Percentiles rank a stretch among this genome's conserved stretches.
These are phyloP conservation scores for Phytophthora gonapodyides DNA, from an alignment of 352 stramenopile genomes.

Conservation along the genomic window DNA sequence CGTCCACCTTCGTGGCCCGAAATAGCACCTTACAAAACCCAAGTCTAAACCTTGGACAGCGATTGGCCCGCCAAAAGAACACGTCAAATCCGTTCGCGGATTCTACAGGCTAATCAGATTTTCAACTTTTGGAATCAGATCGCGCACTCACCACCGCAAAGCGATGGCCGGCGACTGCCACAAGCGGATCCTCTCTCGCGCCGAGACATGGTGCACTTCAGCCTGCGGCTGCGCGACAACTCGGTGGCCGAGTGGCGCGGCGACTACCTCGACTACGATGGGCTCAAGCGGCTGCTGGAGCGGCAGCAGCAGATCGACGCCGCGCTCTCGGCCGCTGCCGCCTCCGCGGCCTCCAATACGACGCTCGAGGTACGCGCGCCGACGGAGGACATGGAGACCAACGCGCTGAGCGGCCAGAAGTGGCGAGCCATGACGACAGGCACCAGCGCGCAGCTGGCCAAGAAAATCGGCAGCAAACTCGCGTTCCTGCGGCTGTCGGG, in stretches of 20 bases:
- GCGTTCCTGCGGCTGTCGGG: constrained; percentile 33
- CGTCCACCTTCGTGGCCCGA: too few species aligned
- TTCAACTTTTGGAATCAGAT: background rate
- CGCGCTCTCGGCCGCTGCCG: constrained; percentile 20
- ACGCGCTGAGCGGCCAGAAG: constrained; percentile 30
- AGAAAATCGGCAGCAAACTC: constrained; percentile 28
- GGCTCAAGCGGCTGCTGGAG: constrained; percentile 86
- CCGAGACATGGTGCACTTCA: constrained; percentile 74
- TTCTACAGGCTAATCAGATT: constrained; percentile 27
- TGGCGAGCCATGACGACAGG: constrained; percentile 36
- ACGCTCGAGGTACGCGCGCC: constrained; percentile 16
- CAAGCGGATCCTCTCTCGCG: constrained; percentile 17
- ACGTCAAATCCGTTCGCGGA: constrained; percentile 10
- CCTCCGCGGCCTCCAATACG: constrained; percentile 22
- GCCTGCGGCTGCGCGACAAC: constrained; percentile 81
- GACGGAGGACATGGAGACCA: constrained; percentile 33
- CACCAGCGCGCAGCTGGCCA: constrained; percentile 25
- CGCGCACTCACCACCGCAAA: background rate
- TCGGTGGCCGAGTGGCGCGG: constrained; percentile 85
- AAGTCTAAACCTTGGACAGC: constrained; percentile 1
- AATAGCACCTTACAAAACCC: constrained; percentile 12
- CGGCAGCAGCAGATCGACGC: constrained; percentile 53
- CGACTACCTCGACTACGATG: constrained; percentile 91
- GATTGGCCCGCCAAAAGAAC: background rate
- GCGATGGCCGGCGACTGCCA: constrained; percentile 10